A percentile compares a stretch with the other conserved stretches of the same genome.
These are phyloP conservation scores for Flaveria sonorensis DNA, from an alignment of 129 eudicot species.

Conservation along the genomic window DNA sequence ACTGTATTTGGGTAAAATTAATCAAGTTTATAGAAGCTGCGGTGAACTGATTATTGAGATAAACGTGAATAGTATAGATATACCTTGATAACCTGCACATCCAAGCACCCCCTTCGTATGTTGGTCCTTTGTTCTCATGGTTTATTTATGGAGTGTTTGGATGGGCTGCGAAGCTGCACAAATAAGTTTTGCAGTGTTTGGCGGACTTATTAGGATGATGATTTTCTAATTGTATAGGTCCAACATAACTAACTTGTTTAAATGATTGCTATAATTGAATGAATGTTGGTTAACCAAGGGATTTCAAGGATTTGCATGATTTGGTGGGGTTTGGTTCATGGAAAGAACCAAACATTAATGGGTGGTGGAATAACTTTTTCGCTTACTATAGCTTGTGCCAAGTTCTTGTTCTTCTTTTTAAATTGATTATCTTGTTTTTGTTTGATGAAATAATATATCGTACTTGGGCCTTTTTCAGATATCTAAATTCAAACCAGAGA, in stretches of 20 bases:
- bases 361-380: conserved; percentile 1
- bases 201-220: not conserved
- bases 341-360: not conserved
- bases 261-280: not conserved
- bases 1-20: not conserved
- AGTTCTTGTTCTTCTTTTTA: not conserved
- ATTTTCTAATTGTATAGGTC: not conserved
- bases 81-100: too few species aligned
- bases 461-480: not conserved
- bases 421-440: not conserved
- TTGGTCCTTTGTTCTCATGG: not conserved
- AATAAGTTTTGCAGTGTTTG: not conserved
- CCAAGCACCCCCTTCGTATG: not conserved
- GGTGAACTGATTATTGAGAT: not conserved
- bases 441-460: not conserved
- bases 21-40: not conserved
- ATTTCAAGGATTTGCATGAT: too few species aligned
- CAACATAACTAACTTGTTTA: not conserved
- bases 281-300: not conserved
- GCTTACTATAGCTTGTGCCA: not conserved
- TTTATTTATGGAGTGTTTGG: not conserved
- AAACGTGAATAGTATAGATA: not conserved
- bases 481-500: not conserved
- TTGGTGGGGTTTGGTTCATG: not conserved
- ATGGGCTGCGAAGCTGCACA: not conserved